Evolutionary conservation across 352 stramenopile genomes (phyloP).

Genomic region (Globisporangium emineosum): DNA sequence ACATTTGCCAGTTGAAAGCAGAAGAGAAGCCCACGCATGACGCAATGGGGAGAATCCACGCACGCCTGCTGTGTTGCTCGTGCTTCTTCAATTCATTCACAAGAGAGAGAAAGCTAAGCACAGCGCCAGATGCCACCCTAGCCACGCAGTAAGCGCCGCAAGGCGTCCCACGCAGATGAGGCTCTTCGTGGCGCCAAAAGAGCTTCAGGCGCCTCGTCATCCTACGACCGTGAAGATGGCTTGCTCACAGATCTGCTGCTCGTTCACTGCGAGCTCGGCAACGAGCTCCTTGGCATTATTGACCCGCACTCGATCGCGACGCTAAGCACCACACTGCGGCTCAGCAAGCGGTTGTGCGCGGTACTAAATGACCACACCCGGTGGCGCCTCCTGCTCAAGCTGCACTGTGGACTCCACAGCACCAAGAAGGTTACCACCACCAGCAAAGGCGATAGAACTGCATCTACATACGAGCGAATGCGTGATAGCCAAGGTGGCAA

Average conservation of each 20-base stretch:
- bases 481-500: background rate
- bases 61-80: background rate
- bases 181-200: background rate
- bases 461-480: background rate
- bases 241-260: slow-evolving; percentile 1
- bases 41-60: background rate
- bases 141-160: background rate
- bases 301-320: slow-evolving; percentile 7
- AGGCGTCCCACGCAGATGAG: background rate
- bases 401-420: slow-evolving; percentile 3
- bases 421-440: background rate
- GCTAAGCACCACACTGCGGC: background rate
- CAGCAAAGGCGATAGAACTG: background rate
- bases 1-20: background rate
- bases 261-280: slow-evolving; percentile 9
- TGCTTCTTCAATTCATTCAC: background rate
- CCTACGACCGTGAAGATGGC: background rate
- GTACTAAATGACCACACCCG: slow-evolving; percentile 6
- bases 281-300: slow-evolving; percentile 14
- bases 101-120: background rate
- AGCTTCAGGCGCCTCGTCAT: background rate
- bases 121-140: background rate
- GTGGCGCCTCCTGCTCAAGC: slow-evolving; percentile 9
- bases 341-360: background rate
- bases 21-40: background rate